phyloP scores from a whole-genome alignment of 2,329 filamentous ascomycete genomes.

The Dothistroma septosporum region DNA sequence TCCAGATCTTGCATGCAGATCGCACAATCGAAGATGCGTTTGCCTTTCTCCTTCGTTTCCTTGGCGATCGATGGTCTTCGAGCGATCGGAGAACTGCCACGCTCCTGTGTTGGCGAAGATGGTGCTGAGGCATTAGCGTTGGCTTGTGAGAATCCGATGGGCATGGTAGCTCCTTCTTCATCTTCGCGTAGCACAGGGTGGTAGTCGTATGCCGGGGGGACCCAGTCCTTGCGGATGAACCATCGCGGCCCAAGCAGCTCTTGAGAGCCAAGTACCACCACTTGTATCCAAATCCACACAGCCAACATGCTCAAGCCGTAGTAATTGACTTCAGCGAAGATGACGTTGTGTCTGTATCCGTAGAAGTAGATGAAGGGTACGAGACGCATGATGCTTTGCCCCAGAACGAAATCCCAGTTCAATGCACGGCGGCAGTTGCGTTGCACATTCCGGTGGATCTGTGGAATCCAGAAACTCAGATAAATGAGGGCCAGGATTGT shows the following conservation, averaged over 20 bases:
- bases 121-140: conserved; percentile 21
- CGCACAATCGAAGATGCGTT: conserved; percentile 76
- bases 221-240: conserved; percentile 67
- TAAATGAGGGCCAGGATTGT: conserved; percentile 67
- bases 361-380: conserved; percentile 85
- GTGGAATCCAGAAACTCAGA: conserved; percentile 86
- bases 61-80: conserved; percentile 20
- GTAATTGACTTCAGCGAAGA: conserved; percentile 69
- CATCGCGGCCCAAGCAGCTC: conserved; percentile 85
- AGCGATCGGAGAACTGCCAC: conserved; percentile 23
- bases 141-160: conserved; percentile 60
- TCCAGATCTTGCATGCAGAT: conserved; percentile 92
- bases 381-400: conserved; percentile 74
- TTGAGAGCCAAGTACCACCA: conserved; percentile 73
- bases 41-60: conserved; percentile 50
- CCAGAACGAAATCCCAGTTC: conserved; percentile 85
- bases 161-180: conserved; percentile 69
- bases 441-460: conserved; percentile 84
- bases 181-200: conserved; percentile 85
- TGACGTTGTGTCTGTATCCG: conserved; percentile 69
- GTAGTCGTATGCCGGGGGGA: conserved; percentile 80
- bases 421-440: conserved; percentile 89
- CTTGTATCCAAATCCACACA: conserved; percentile 84
- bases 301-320: conserved; percentile 60
- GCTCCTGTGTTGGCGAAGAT: conserved; percentile 24